phyloP scores from a whole-genome alignment of 768 basidiomycete species.

The Mrakia hoshinonis region DNA sequence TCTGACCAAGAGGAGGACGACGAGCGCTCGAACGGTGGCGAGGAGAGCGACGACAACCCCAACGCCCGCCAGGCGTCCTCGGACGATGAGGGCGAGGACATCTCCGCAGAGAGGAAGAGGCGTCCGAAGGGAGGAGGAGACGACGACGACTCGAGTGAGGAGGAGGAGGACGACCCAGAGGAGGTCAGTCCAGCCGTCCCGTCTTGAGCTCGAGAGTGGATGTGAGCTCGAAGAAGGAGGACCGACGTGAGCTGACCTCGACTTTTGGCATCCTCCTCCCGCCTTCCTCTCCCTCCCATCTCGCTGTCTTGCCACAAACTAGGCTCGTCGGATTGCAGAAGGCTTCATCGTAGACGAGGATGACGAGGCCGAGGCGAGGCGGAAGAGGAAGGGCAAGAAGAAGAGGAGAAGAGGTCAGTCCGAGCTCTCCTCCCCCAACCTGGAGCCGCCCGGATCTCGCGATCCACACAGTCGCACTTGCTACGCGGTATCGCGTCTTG shows the following conservation, averaged over 20 bases:
- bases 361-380: slow-evolving; percentile 63
- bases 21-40: slow-evolving; percentile 34
- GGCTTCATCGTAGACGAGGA: slow-evolving; percentile 89
- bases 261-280: not conserved
- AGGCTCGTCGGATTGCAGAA: slow-evolving; percentile 60
- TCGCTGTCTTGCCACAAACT: not conserved
- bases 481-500: too few relatives aligned
- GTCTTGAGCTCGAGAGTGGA: not conserved
- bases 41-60: slow-evolving; percentile 31
- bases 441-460: not conserved
- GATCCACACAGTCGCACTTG: too few relatives aligned
- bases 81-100: slow-evolving; percentile 21
- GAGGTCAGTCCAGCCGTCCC: slow-evolving; percentile 43
- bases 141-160: slow-evolving; percentile 40
- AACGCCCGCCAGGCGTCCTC: not conserved
- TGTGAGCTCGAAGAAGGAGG: not conserved
- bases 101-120: slow-evolving; percentile 15
- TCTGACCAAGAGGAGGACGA: slow-evolving; percentile 13
- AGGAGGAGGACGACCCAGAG: slow-evolving; percentile 73
- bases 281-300: not conserved
- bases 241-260: not conserved
- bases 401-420: slow-evolving; percentile 49
- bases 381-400: slow-evolving; percentile 47
- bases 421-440: not conserved
- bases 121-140: not conserved